Conservation (phyloP, 441 rosid species). For the Daphne laureola region DNA sequence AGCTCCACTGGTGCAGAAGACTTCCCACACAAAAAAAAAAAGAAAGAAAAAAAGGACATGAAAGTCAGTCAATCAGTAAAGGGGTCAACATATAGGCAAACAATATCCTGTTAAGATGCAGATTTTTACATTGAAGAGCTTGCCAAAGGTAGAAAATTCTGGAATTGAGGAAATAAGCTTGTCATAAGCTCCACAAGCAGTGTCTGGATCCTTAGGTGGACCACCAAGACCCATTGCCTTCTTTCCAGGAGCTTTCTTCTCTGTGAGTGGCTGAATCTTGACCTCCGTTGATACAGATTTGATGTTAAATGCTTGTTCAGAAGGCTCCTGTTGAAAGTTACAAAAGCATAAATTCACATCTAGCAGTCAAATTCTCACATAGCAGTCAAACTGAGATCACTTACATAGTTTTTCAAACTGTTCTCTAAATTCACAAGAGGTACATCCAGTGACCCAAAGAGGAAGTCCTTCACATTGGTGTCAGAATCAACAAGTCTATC, state of each 20-base stretch:
- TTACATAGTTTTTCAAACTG: conserved; percentile 83
- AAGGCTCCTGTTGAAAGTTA: conserved; percentile 53
- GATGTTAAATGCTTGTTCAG: conserved; percentile 77
- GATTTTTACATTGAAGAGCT: conserved; percentile 75
- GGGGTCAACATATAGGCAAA: conserved; percentile 1
- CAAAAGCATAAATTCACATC: conserved; percentile 18
- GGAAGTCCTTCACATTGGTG: conserved; percentile 53
- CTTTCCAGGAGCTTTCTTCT: conserved; percentile 89
- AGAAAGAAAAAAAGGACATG: conserved; percentile 10
- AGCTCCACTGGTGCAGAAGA: conserved; percentile 88
- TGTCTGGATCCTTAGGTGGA: conserved; percentile 48
- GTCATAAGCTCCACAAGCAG: conserved; percentile 73
- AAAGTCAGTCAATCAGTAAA: conserved; percentile 8
- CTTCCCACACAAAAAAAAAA: conserved; percentile 32
- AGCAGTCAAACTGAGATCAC: conserved; percentile 17
- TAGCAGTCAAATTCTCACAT: conserved; percentile 11
- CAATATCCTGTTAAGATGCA: conserved; percentile 1
- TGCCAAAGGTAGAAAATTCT: conserved; percentile 70
- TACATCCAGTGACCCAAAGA: conserved; percentile 73
- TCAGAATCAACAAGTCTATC: conserved; percentile 63
- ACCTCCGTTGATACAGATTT: conserved; percentile 80
- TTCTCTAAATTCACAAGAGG: conserved; percentile 87
- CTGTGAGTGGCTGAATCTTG: conserved; percentile 78
- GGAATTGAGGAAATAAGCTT: conserved; percentile 75
- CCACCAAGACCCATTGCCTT: conserved; percentile 84